Evolutionary conservation across 1,139 yeast species (phyloP), one percentile per base, ranked within the genome.

Genomic region (Yamadazyma taylorii): DNA sequence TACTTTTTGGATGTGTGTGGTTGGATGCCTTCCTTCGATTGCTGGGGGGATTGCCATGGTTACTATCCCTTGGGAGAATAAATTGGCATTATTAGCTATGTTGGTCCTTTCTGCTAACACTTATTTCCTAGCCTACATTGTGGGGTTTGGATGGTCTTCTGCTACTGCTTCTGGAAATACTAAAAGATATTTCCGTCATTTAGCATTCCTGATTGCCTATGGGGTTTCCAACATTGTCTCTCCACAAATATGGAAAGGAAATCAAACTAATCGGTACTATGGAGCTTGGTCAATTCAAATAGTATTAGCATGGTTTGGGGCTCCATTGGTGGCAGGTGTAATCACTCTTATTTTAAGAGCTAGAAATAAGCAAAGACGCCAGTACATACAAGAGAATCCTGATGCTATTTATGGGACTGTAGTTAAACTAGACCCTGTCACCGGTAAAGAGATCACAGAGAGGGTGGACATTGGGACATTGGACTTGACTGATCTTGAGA

Each of bases 401-500:
- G 34, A 35, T 3, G 41, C 32, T 4, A 17, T 42, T n/a, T 37
- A 29, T 14, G 40, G 38, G 13, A 37, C 45, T 17, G 51, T 56
- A 21, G 63, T 59, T 2, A 42, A 52, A 14, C 56, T 63, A n/a
- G 52, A 51, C 24, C 30, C 30, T 6, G 39, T 35, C 24, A 33
- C 24, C 17, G 54, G 51, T 26, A 59, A 55, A 14, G 51, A 49
- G 14, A 11, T 25, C 9, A 53, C 55, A 27, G 38, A 54, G n/a
- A 56, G 54, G 30, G 75, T 68, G 3, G 56, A 66, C 30, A 47
- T 60, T n/a, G 75, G 76, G 2, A 55, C 58, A 23, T 51, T 71
- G 28, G 78, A 72, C 50, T 52, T 71, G 28, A 73, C 78, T 7
- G 78, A 73, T 44, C 53, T 66, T 30, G 75, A 72, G 46, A 72